Percentiles rank a stretch among this genome's conserved stretches.
Conservation (phyloP, 202 grass and related monocot species). For the Hordeum pubiflorum region DNA sequence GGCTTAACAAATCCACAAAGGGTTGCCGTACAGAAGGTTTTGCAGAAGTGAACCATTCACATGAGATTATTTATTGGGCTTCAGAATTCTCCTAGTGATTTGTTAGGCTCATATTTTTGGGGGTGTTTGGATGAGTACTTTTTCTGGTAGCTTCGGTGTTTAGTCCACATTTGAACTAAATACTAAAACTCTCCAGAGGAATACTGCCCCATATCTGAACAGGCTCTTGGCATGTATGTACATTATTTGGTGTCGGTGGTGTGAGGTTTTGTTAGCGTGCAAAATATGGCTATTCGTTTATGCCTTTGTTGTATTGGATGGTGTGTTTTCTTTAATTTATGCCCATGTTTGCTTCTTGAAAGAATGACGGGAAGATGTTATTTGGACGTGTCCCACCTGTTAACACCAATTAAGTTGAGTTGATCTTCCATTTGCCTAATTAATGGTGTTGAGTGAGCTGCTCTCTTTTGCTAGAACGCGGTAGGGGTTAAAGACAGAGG, state of each 20-base stretch:
- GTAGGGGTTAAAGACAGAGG: no score
- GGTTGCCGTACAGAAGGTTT: constrained; percentile 40
- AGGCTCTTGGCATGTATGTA: not conserved
- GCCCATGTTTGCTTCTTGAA: not conserved
- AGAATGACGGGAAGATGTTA: not conserved
- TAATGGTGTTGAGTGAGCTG: not conserved
- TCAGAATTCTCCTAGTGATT: not conserved
- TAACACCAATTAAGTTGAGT: not conserved
- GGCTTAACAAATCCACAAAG: constrained; percentile 53
- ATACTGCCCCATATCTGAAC: not conserved
- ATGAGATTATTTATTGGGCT: constrained; percentile 16
- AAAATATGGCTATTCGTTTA: not conserved
- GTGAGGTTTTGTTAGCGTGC: constrained; percentile 14
- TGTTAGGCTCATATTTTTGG: not conserved
- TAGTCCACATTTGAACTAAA: not conserved
- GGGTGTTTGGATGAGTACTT: not conserved
- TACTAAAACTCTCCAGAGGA: not conserved
- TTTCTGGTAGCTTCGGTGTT: not conserved
- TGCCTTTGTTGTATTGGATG: not conserved
- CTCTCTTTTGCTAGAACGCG: not conserved
- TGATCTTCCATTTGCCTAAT: not conserved
- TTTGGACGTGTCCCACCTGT: not conserved
- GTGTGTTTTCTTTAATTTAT: not conserved
- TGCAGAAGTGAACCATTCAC: constrained; percentile 35
- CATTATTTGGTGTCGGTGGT: not conserved